These are phyloP conservation scores for Sugiyamaella chiloensis DNA, from an alignment of 805 yeast genomes.

Conservation along the genomic window DNA sequence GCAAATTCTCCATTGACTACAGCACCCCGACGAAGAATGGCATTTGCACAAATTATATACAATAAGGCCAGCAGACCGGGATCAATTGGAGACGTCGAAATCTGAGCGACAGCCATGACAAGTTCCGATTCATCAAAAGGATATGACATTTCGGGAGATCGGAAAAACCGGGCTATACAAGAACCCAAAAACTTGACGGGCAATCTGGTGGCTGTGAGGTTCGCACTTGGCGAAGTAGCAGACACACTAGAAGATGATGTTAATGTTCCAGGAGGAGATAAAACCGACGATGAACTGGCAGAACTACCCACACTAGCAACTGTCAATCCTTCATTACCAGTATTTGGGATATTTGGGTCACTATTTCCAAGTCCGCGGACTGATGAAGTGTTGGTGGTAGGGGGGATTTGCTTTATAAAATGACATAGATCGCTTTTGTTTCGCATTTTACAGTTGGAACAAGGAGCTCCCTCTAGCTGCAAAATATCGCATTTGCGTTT, in stretches of 20 bases:
- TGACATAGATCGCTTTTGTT: conserved; percentile 3
- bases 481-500: conserved; percentile 13
- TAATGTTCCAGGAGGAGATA: not conserved
- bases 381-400: too few species aligned
- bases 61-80: not conserved
- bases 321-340: too few species aligned
- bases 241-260: not conserved
- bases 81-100: not conserved
- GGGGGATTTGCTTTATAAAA: too few species aligned
- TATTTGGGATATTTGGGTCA: too few species aligned
- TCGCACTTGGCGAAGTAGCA: not conserved
- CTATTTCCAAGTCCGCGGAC: too few species aligned
- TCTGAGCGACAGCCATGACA: not conserved
- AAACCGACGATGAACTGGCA: not conserved
- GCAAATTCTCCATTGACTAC: not conserved
- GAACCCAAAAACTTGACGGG: conserved; percentile 8
- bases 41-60: conserved; percentile 10
- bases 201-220: not conserved
- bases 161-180: conserved; percentile 7
- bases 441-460: conserved; percentile 15
- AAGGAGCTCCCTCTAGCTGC: conserved; percentile 8
- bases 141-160: conserved; percentile 4
- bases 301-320: too few species aligned
- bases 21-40: conserved; percentile 5
- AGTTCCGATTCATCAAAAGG: conserved; percentile 1